phyloP scores from a whole-genome alignment of 345 rosid species.

The Hibiscus trionum region DNA sequence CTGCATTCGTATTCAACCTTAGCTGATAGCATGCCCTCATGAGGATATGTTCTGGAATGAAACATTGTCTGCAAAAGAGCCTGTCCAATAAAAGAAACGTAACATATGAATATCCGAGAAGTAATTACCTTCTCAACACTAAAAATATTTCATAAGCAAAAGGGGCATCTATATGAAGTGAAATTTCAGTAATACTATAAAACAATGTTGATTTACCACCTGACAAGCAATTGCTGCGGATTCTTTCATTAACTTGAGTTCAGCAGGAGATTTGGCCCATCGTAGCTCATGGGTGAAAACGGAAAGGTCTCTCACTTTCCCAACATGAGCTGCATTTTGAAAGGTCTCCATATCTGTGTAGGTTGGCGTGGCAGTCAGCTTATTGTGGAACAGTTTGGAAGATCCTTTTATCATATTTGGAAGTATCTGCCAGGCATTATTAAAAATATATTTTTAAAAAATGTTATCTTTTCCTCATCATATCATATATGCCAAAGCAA shows the following conservation, averaged over 20 bases:
- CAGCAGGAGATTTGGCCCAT: conserved; percentile 82
- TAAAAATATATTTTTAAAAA: background rate
- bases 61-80: conserved; percentile 87
- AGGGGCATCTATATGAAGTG: background rate
- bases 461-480: background rate
- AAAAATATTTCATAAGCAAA: background rate
- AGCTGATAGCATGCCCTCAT: conserved; percentile 70
- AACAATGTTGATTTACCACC: conserved; percentile 1
- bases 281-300: conserved; percentile 59
- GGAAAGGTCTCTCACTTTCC: conserved; percentile 60
- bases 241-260: conserved; percentile 83
- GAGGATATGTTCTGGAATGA: conserved; percentile 67
- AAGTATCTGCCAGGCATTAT: conserved; percentile 57
- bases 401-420: conserved; percentile 66
- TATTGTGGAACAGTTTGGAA: conserved; percentile 71
- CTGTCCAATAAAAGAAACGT: conserved; percentile 29
- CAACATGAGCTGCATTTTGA: conserved; percentile 36
- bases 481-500: background rate
- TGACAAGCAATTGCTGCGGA: conserved; percentile 94
- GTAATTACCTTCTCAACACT: background rate
- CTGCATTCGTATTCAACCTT: conserved; percentile 89
- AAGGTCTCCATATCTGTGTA: conserved; percentile 68
- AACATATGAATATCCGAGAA: background rate
- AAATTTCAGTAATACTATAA: background rate
- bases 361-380: conserved; percentile 45